phyloP scores from a whole-genome alignment of 441 rosid genomes.

The Pelargonium myrrhifolium region DNA sequence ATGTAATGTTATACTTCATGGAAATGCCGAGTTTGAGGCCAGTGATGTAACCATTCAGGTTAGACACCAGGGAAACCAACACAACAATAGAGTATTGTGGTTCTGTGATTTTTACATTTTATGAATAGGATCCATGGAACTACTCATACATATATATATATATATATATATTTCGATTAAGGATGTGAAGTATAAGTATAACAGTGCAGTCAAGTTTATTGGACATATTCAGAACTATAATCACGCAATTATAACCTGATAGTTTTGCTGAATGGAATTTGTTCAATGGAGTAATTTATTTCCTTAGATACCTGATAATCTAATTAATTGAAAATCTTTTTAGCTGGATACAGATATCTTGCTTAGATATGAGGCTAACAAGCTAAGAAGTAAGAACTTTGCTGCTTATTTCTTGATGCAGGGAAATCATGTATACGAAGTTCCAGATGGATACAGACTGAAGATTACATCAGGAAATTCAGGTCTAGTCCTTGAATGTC shows the following conservation, averaged over 20 bases:
- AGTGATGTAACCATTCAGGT: constrained; percentile 63
- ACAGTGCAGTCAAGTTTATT: background rate
- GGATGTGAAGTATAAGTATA: background rate
- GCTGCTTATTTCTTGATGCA: constrained; percentile 16
- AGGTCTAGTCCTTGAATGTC: constrained; percentile 31
- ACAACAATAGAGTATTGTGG: background rate
- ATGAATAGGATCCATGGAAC: background rate
- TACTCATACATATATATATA: too few species aligned
- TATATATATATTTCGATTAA: too few species aligned
- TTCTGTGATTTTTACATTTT: background rate
- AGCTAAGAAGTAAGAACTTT: background rate
- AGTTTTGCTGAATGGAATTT: background rate
- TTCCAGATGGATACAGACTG: constrained; percentile 71
- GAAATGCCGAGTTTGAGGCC: constrained; percentile 94
- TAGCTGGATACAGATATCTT: background rate
- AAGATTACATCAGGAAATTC: constrained; percentile 50
- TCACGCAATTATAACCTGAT: background rate
- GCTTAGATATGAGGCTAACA: background rate
- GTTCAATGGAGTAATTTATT: background rate
- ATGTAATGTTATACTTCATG: constrained; percentile 62
- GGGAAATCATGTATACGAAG: constrained; percentile 85
- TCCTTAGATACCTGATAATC: background rate
- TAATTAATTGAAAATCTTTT: background rate
- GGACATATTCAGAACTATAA: background rate
- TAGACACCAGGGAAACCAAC: constrained; percentile 10